Evolutionary conservation across 2,329 filamentous ascomycete genomes (phyloP), one percentile per base, ranked within the genome.

Genomic region (Curvularia lunata): DNA sequence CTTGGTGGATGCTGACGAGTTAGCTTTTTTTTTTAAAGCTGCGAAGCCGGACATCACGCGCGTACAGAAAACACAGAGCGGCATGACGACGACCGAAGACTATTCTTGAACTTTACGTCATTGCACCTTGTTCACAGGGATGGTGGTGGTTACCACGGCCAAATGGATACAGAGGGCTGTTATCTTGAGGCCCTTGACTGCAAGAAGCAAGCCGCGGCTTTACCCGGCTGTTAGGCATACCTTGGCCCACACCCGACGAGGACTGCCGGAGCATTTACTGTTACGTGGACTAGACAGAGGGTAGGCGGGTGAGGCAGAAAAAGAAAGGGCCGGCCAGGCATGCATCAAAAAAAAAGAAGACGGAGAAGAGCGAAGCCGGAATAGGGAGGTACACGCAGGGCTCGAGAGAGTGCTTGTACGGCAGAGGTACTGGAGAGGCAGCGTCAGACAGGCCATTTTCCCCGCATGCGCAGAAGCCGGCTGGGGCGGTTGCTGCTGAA

Each of bases 401-500:
- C 43, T 62, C 53, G 45, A 41, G 18, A 34, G n/a, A n/a, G n/a
- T n/a, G n/a, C n/a, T 38, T 49, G 49, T 50, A 16, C 41, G 27
- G 32, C 32, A 37, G 13, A 37, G 42, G n/a, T 18, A 16, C 25
- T 18, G 2, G 25, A 45, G 25, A 46, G 43, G 27, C 43, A 19
- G 43, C 19, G 10, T 12, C 4, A 10, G 21, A 16, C 25, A 18
- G 43, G 25, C 27, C n/a, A 18, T 19, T 19, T 64, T 66, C 68
- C 70, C 68, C 71, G 65, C 72, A 72, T 66, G 43, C 54, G 52
- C 59, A 52, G 43, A 47, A 47, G 48, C 60, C 40, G 71, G 72
- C 62, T 71, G 66, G 46, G 65, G 73, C 72, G 72, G 67, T 69
- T 75, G 51, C 54, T 58, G 54, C 63, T 48, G 61, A 65, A 54